Evolutionary conservation across 2,329 filamentous ascomycete species (phyloP).

Genomic region (Exophiala spinifera): DNA sequence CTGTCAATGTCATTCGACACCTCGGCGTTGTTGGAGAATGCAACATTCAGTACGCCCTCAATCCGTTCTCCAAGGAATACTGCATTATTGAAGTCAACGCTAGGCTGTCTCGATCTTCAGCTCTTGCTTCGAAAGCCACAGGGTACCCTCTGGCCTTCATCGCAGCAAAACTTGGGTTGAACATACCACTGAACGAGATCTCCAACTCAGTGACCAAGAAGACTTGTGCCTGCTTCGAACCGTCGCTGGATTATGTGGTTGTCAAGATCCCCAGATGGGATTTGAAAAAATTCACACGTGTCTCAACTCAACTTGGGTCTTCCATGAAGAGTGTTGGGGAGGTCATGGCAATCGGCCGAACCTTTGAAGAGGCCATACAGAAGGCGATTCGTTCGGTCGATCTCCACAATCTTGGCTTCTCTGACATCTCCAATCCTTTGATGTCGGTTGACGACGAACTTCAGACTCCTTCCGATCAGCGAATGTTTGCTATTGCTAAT

Average conservation of each 20-base stretch:
- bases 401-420: conserved; percentile 92
- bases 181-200: conserved; percentile 93
- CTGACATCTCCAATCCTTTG: conserved; percentile 74
- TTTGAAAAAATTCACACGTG: conserved; percentile 96
- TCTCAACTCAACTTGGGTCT: conserved; percentile 91
- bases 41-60: conserved; percentile 97
- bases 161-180: conserved; percentile 91
- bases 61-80: conserved; percentile 92
- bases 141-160: conserved; percentile 96
- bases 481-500: conserved; percentile 95
- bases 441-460: conserved; percentile 97
- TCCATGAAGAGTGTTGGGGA: conserved; percentile 99
- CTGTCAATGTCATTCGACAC: conserved; percentile 94
- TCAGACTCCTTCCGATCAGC: conserved; percentile 95
- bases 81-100: conserved; percentile 99
- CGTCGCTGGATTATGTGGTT: conserved; percentile 94
- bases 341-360: conserved; percentile 96
- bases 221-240: conserved; percentile 97
- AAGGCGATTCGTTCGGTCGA: conserved; percentile 96
- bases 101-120: conserved; percentile 89
- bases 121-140: conserved; percentile 92
- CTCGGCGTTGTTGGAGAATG: conserved; percentile 97
- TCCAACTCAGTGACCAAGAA: conserved; percentile 93
- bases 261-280: conserved; percentile 99
- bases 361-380: conserved; percentile 97